Base-by-base conservation (phyloP, 2,329 filamentous ascomycete species). In the Aspergillus fumigatus region DNA sequence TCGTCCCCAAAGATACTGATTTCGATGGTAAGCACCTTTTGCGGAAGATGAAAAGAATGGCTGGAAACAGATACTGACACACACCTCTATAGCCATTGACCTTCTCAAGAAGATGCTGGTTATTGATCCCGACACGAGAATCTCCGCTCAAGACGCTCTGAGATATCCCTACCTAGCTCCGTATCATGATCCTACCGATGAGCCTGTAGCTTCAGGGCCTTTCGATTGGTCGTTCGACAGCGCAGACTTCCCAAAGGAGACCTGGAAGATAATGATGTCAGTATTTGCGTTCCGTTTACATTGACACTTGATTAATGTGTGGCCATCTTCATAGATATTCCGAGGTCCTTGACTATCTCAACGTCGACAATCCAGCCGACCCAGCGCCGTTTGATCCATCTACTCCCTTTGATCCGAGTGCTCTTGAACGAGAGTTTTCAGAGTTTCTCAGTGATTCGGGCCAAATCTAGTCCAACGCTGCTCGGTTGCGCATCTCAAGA, bases 231-330 rank as follows among this genome's bases (percentile, higher is more conserved):
- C 92, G 54, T 99, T 99, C 79, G 97, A 97, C 75, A 93, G 97
- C 67, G 93, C 92, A 47, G 94, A 97, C 71, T 80, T 97, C 53
- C 92, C 94, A 1, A 92, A 96, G 48, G 94, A 99, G 72, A 96
- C 92, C n/a, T 99, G 94, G 94, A 99, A 97, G 80, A 96, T 97
- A 73, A 99, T 97, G 94, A 99, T 99, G 94, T 96, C 6, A 17
- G 82, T 72, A 88, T 73, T 47, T 23, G 1, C 27, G 35, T 17
- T 32, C 29, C 29, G 17, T 26, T 19, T 8, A 21, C 14, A 11
- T 32, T 14, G 8, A 8, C 17, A 9, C 8, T 29, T 4, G 21
- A 35, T 29, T 53, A 41, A 54, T 19, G 21, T 41, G 51, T 47
- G 49, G 50, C 49, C 41, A 51, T 53, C 7, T 21, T 38, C 5